Percentiles rank a stretch among this genome's conserved stretches.
Conservation (phyloP, 352 stramenopile species). For the Phytophthora ramorum region DNA sequence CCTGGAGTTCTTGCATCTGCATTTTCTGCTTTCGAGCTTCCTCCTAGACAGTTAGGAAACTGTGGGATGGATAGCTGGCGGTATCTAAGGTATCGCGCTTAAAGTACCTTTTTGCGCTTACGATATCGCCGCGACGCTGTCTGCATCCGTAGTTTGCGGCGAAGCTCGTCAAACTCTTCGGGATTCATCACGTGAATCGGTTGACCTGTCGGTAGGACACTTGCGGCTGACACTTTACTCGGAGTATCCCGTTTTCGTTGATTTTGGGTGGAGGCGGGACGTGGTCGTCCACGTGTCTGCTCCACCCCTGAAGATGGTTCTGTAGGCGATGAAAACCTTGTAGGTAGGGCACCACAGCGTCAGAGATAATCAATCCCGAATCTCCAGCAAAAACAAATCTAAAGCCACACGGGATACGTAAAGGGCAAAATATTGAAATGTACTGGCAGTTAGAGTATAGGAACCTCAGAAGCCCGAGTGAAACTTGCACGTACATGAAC, state of each 20-base stretch:
- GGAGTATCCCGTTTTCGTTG: background rate
- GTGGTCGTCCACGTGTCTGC: background rate
- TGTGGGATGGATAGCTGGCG: background rate
- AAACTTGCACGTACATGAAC: too few relatives aligned
- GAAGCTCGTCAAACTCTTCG: slow-evolving; percentile 33
- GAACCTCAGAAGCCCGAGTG: too few relatives aligned
- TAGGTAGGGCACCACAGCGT: too few relatives aligned
- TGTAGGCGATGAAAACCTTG: too few relatives aligned
- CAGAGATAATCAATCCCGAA: too few relatives aligned
- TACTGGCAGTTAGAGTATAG: too few relatives aligned
- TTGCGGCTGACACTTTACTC: background rate
- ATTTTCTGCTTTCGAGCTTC: background rate
- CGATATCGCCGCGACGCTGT: slow-evolving; percentile 43
- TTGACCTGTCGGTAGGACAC: slow-evolving; percentile 25
- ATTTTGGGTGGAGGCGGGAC: background rate
- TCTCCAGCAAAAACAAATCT: too few relatives aligned
- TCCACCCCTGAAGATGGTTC: too few relatives aligned
- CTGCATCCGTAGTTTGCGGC: slow-evolving; percentile 43
- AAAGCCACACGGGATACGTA: too few relatives aligned
- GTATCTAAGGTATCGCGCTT: background rate
- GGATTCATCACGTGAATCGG: slow-evolving; percentile 28
- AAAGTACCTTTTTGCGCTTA: slow-evolving; percentile 43
- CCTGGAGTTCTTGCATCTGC: background rate
- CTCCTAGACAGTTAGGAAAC: background rate
- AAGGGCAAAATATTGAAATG: too few relatives aligned